These are phyloP conservation scores for Steccherinum ochraceum DNA, from an alignment of 768 basidiomycete genomes.

Conservation along the genomic window DNA sequence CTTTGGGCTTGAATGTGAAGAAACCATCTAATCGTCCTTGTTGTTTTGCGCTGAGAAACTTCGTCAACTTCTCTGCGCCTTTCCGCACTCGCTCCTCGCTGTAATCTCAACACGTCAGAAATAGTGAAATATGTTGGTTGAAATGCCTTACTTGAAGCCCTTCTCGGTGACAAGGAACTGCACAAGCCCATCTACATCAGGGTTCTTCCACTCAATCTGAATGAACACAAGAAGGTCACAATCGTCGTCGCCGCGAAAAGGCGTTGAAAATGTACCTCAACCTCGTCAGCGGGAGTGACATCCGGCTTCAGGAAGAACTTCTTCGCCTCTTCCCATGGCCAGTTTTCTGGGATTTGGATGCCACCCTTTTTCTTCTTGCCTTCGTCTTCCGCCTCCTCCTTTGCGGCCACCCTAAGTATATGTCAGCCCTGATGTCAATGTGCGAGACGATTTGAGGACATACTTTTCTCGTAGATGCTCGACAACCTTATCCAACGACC, in stretches of 20 bases:
- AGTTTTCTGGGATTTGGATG: conserved; percentile 81
- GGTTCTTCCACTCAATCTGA: conserved; percentile 90
- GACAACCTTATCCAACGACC: conserved; percentile 64
- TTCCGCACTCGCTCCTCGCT: conserved; percentile 97
- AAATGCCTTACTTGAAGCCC: conserved; percentile 81
- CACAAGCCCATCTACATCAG: conserved; percentile 89
- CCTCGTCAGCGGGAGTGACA: conserved; percentile 76
- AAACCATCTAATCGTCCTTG: conserved; percentile 96
- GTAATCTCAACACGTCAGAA: conserved; percentile 3
- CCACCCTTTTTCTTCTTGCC: conserved; percentile 74
- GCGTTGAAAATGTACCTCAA: conserved; percentile 53
- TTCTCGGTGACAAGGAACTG: conserved; percentile 92
- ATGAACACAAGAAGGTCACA: conserved; percentile 3
- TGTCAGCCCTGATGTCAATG: conserved; percentile 1
- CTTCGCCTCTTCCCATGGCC: conserved; percentile 97
- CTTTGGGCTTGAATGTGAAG: conserved; percentile 69
- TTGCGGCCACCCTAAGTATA: conserved; percentile 33
- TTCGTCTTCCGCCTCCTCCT: conserved; percentile 35
- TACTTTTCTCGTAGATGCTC: conserved; percentile 77
- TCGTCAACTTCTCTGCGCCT: conserved; percentile 88
- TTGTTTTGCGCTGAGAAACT: conserved; percentile 83
- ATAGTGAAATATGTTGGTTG: not conserved
- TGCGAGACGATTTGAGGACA: conserved; percentile 11
- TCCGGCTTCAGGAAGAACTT: conserved; percentile 86
- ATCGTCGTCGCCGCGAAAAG: not conserved